Base-by-base conservation (phyloP, 2,329 filamentous ascomycete species). In the Epichloe hybrida region DNA sequence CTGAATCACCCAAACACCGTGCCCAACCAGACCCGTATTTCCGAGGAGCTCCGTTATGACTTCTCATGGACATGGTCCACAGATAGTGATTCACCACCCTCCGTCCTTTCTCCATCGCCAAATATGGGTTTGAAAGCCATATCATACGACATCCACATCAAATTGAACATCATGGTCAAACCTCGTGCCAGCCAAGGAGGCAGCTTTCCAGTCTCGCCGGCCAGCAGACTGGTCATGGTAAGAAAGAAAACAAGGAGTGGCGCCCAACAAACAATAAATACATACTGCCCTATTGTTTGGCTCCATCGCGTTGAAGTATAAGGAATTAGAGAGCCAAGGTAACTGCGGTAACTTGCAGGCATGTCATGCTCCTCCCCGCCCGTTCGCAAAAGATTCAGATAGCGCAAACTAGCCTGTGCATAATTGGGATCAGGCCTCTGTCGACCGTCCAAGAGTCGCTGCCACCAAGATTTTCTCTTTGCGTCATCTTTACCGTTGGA, bases 311-410 rank as follows among this genome's bases (percentile, higher is more conserved):
- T 95, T 21, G 80, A 72, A 0, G 72, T 80, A 64, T 91, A 97
- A 0, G 86, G 71, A 50, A 79, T 76, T 44, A 96, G 73, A 13
- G 74, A 69, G 7, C 75, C 70, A 3, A 98, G 74, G 64, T 90
- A 95, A 2, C 71, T 69, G 58, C 82, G 82, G 62, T 96, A 98
- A 50, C 86, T 82, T 5, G 74, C 67, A 0, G 93, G 93, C 1
- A 98, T 73, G n/a, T 74, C 72, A 62, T 93, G 85, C 64, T 97
- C 89, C 2, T 71, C 69, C 0, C 88, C 90, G 15, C 93, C 93
- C 56, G 84, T 79, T 13, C 76, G 80, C 58, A 98, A 79, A 47
- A 96, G 75, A 54, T 84, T 83, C 23, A 96, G 71, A 64, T 98
- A 97, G 12, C 93, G 82, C 42, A 80, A 73, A 2, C 88, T 95